phyloP scores from a whole-genome alignment of 306 rosid genomes.

The Pyrus betulifolia region DNA sequence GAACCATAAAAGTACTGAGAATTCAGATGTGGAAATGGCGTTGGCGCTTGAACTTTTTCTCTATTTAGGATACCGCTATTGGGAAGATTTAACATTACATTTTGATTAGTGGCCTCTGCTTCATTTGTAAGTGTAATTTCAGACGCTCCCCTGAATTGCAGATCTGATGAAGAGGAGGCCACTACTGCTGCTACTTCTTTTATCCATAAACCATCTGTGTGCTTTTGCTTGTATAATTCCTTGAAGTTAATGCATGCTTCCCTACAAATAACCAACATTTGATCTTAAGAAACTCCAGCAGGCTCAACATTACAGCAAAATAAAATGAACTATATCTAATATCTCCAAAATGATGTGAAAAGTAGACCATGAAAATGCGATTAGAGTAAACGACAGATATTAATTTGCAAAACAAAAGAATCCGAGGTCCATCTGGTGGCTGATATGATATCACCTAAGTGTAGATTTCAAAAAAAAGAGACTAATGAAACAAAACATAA shows the following conservation, averaged over 20 bases:
- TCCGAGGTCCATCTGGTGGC: background rate
- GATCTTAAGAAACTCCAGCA: background rate
- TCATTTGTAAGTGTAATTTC: slow-evolving; percentile 5
- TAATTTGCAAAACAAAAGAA: background rate
- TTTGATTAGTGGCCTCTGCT: background rate
- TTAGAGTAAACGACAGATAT: background rate
- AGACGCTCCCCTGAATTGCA: slow-evolving; percentile 1
- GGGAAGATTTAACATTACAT: slow-evolving; percentile 2
- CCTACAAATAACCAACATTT: background rate
- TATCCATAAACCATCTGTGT: slow-evolving; percentile 6
- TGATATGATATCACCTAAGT: too few species aligned
- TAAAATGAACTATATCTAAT: background rate
- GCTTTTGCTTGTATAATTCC: slow-evolving; percentile 15
- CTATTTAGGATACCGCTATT: background rate
- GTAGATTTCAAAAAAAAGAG: background rate
- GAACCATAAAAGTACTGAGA: slow-evolving; percentile 45
- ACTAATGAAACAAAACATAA: background rate
- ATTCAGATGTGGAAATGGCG: slow-evolving; percentile 41
- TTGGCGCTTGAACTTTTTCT: slow-evolving; percentile 40
- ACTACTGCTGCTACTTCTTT: slow-evolving; percentile 10
- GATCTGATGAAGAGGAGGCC: slow-evolving; percentile 5
- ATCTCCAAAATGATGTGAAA: background rate
- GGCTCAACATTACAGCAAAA: background rate
- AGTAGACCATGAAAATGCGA: background rate
- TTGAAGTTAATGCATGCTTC: slow-evolving; percentile 8